Evolutionary conservation across 1,284 basidiomycete species (phyloP), one percentile per base, ranked within the genome.

Genomic region (Erythrobasidium hasegawianum): DNA sequence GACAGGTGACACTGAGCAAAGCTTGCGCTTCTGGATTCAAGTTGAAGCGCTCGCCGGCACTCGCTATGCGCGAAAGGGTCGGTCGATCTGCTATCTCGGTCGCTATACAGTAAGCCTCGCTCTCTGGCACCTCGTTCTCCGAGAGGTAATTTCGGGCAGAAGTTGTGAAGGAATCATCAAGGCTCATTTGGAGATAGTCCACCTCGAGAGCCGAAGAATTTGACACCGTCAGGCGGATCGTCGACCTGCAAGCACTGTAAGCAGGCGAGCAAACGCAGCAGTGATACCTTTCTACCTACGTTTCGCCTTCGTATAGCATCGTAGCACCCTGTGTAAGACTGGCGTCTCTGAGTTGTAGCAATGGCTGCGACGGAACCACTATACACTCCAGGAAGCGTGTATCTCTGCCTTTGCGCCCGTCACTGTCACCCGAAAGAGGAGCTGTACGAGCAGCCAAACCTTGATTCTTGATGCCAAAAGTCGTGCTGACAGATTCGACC

Each of bases 301-400:
- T 85, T 80, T 98, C 95, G 49, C 95, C 95, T 60, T 95, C 85
- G 74, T 92, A 95, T 59, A 98, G 80, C 87, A 95, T 94, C 27
- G 97, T 80, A 0, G 91, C 90, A 1, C 90, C 90, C 73, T 95
- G 89, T 0, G 87, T 90, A 16, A 96, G 80, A 5, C 89, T 90
- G n/a, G 87, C 88, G 75, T 89, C 82, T 69, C 89, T 83, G 73
- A 96, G 87, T 62, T 89, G 84, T 59, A 97, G 79, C 33, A 91
- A 77, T 2, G 95, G 95, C 74, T 93, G 90, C 70, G 90, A 86
- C 1, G 88, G 85, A 9, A 94, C 85, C 16, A 97, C 87, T 38
- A 82, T 80, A 74, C 87, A 89, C 73, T 90, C 84, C 71, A 92
- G 75, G 73, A 85, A 90, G n/a, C 20, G 27, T 18, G 40, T 39